phyloP scores from a whole-genome alignment of 345 rosid species.

The Populus pruinosa region DNA sequence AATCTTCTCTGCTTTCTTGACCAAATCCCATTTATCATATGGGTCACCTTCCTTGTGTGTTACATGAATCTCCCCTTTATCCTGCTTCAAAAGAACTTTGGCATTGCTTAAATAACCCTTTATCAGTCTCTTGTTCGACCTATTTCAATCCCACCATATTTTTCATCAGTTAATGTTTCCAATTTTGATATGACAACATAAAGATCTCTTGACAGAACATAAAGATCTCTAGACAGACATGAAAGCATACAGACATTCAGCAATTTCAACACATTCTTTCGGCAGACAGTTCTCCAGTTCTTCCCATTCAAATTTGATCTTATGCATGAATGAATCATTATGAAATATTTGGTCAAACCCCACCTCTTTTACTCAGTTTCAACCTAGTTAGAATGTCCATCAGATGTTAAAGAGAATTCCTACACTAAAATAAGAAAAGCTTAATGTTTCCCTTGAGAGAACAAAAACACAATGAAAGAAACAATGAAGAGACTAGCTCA shows the following conservation, averaged over 20 bases:
- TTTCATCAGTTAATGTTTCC: neutral
- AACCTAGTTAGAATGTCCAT: neutral
- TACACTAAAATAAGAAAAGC: neutral
- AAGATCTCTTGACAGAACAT: neutral
- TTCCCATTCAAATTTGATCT: neutral
- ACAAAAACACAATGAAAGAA: neutral
- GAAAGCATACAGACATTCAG: neutral
- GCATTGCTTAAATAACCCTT: conserved; percentile 30
- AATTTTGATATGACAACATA: neutral
- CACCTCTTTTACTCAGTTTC: neutral
- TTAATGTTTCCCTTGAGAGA: neutral
- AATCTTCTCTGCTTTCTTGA: conserved; percentile 28
- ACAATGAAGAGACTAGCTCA: neutral
- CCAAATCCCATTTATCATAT: conserved; percentile 34
- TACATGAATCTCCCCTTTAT: conserved; percentile 34
- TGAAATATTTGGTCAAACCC: neutral
- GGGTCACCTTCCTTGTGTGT: conserved; percentile 35
- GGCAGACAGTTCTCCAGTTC: neutral
- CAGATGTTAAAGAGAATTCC: neutral
- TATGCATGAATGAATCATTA: neutral
- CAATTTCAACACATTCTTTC: neutral
- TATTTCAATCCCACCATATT: conserved; percentile 12
- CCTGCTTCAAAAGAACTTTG: conserved; percentile 22
- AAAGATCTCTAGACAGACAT: neutral
- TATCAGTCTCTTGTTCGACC: conserved; percentile 36